phyloP scores from a whole-genome alignment of 495 filamentous ascomycete genomes.

The Penicillium goetzii region DNA sequence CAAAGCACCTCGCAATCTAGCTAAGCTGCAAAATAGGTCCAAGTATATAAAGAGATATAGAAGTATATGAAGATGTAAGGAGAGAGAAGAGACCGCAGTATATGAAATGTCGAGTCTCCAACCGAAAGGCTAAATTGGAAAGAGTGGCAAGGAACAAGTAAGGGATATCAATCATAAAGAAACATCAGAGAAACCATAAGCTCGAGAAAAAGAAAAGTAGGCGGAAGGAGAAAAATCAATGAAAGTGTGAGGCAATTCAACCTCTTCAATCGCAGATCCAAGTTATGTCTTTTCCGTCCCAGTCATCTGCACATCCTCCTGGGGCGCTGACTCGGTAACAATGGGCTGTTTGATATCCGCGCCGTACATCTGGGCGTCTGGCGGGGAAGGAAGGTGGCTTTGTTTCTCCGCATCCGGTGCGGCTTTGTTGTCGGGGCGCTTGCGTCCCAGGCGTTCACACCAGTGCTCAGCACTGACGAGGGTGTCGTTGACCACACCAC shows the following conservation, averaged over 20 bases:
- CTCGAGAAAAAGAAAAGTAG: slow-evolving; percentile 8
- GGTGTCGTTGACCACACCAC: slow-evolving; percentile 78
- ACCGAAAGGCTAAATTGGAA: neutral
- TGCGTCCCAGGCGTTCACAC: slow-evolving; percentile 73
- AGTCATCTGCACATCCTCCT: slow-evolving; percentile 45
- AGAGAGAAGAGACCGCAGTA: neutral
- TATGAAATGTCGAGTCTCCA: neutral
- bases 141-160: slow-evolving; percentile 20
- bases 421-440: slow-evolving; percentile 39
- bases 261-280: slow-evolving; percentile 2
- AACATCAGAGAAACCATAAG: slow-evolving; percentile 16
- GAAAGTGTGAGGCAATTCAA: neutral
- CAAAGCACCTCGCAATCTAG: neutral
- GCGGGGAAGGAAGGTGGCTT: slow-evolving; percentile 21
- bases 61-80: neutral
- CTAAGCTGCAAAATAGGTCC: neutral
- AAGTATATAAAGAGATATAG: neutral
- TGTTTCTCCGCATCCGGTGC: slow-evolving; percentile 34
- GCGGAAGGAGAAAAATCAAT: neutral
- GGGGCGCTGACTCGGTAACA: slow-evolving; percentile 28
- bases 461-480: slow-evolving; percentile 85
- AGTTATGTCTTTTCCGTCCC: slow-evolving; percentile 42
- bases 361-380: slow-evolving; percentile 26
- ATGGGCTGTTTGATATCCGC: slow-evolving; percentile 45
- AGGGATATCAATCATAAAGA: slow-evolving; percentile 37